Evolutionary conservation across 768 basidiomycete species (phyloP), one percentile per base, ranked within the genome.

Genomic region (Gyrodon lividus): DNA sequence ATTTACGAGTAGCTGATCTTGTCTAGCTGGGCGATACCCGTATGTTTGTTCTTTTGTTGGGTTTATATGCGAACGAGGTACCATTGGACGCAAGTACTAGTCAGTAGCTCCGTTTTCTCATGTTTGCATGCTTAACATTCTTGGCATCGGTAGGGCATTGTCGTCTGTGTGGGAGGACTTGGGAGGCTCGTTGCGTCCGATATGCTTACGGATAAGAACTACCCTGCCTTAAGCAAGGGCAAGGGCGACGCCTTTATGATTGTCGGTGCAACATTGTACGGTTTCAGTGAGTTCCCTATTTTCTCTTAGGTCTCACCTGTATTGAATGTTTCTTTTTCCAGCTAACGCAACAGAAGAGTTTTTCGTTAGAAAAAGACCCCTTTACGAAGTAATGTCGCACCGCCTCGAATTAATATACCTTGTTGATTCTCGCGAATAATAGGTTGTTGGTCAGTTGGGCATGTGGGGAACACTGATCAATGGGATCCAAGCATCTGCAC

Each of bases 261-360:
- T 51, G 77, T 85, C 42, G 92, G 89, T 23, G 89, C 92, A 4
- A 87, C 89, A 0, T 75, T 93, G 19, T 93, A 93, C 57, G 92
- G 92, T 40, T 84, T 92, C 67, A 89, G 89, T 92, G 61, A 54
- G 85, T 80, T 13, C 20, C 35, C 17, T 37, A 17, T 34, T 39
- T 23, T 37, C 31, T 24, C 35, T 49, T 5, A 13, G n/a, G 46
- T 12, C 4, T 8, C 23, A 33, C 16, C 9, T 34, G 7, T 12
- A 31, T 48, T 30, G 8, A 52, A n/a, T 49, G 56, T 3, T 35
- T 43, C 30, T 2, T 46, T 47, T 22, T 20, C 26, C 56, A 92
- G 90, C 88, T 20, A 93, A 93, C 57, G 89, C 91, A 24, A 90
- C 89, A 0, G 92, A 94, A 65, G 92, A 93, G 63, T 89, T 88